These are phyloP conservation scores for Penicillium simplicissimum DNA, from an alignment of 495 filamentous ascomycete species.

Conservation along the genomic window DNA sequence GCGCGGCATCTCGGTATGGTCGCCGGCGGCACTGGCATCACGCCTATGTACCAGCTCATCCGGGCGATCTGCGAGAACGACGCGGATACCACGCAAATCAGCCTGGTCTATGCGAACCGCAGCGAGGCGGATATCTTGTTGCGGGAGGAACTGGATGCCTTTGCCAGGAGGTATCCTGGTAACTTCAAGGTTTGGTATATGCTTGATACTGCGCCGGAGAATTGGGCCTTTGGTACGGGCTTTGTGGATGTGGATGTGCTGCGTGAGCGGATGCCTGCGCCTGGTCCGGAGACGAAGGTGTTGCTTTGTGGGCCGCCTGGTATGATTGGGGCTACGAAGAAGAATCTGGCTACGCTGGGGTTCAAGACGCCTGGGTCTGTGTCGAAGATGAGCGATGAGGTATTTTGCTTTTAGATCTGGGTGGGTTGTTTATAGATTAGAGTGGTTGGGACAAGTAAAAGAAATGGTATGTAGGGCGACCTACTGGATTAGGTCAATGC, in stretches of 20 bases:
- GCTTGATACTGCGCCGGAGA: slow-evolving; percentile 35
- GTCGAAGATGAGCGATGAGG: slow-evolving; percentile 40
- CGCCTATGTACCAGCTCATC: slow-evolving; percentile 54
- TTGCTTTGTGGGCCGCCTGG: slow-evolving; percentile 46
- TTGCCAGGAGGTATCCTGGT: slow-evolving; percentile 37
- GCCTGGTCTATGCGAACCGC: slow-evolving; percentile 44
- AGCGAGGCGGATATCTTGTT: slow-evolving; percentile 39
- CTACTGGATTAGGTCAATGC: slow-evolving; percentile 7
- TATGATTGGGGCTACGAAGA: slow-evolving; percentile 43
- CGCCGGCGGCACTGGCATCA: slow-evolving; percentile 47
- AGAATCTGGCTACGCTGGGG: slow-evolving; percentile 35
- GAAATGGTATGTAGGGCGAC: slow-evolving; percentile 1
- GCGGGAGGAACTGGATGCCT: slow-evolving; percentile 49
- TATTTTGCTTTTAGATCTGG: slow-evolving; percentile 37
- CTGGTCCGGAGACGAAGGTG: slow-evolving; percentile 34
- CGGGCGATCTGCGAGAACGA: slow-evolving; percentile 49
- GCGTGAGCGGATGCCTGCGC: slow-evolving; percentile 23
- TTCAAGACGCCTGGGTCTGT: slow-evolving; percentile 36
- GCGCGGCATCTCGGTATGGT: slow-evolving; percentile 41
- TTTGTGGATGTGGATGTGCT: slow-evolving; percentile 31
- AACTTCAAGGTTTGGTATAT: slow-evolving; percentile 51
- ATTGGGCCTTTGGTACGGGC: slow-evolving; percentile 32
- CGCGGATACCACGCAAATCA: slow-evolving; percentile 45
- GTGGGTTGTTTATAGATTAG: neutral
- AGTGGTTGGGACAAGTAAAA: neutral